Evolutionary conservation across 345 rosid genomes (phyloP).

Genomic region (Gossypium sturtianum): DNA sequence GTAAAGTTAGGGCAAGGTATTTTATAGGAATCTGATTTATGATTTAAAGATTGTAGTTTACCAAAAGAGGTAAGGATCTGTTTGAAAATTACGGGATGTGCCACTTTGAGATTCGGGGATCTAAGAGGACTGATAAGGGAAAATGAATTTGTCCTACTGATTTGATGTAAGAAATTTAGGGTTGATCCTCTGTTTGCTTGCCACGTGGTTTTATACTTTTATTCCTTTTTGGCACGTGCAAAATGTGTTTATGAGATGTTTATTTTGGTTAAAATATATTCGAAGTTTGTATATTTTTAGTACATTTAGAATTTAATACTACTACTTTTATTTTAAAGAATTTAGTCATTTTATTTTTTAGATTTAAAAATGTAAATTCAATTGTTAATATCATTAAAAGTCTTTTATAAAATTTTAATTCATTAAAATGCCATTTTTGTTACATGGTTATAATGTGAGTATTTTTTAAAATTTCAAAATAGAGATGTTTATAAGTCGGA

Average conservation of each 20-base stretch:
- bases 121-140: neutral
- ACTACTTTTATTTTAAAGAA: no score
- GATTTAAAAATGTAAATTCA: no score
- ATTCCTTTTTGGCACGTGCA: neutral
- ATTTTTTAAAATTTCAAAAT: no score
- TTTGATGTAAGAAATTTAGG: neutral
- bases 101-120: constrained; percentile 15
- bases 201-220: constrained; percentile 2
- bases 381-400: no score
- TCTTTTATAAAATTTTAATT: no score
- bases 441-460: no score
- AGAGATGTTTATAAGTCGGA: no score
- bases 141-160: neutral
- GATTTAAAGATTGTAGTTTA: neutral
- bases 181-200: neutral
- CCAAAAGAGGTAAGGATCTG: constrained; percentile 14
- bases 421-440: no score
- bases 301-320: no score
- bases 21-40: constrained; percentile 16
- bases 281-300: no score
- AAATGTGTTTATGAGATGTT: neutral
- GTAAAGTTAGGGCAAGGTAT: constrained; percentile 15
- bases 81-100: constrained; percentile 16
- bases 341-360: no score
- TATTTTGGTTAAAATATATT: neutral